Evolutionary conservation across 1,284 basidiomycete genomes (phyloP).

Genomic region (Anthracocystis panici-leucophaei): DNA sequence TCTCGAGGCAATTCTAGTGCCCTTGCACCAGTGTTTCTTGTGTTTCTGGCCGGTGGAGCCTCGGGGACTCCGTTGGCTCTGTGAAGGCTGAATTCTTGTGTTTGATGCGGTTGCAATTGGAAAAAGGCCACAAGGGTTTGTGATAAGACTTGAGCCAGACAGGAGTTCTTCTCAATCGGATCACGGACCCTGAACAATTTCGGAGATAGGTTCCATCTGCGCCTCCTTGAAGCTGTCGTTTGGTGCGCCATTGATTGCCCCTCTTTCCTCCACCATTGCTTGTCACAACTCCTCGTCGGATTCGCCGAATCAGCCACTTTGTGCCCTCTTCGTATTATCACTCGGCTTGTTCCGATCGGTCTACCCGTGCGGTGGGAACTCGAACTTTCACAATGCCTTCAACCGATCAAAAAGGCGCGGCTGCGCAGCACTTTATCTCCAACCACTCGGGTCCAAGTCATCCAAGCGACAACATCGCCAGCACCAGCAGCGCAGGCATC

Average conservation of each 20-base stretch:
- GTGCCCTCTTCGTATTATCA: not conserved
- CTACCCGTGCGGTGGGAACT: not conserved
- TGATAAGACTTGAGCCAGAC: not conserved
- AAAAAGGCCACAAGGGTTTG: too few species aligned
- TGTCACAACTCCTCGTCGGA: constrained; percentile 5
- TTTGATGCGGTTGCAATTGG: too few species aligned
- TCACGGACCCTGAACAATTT: constrained; percentile 22
- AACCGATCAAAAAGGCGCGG: not conserved
- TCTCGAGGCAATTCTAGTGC: not conserved
- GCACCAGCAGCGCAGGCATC: constrained; percentile 3
- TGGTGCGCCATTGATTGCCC: constrained; percentile 1
- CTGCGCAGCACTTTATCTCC: constrained; percentile 4
- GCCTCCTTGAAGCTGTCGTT: constrained; percentile 13
- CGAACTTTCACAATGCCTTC: constrained; percentile 2
- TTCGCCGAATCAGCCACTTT: not conserved
- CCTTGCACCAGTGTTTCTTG: constrained; percentile 2
- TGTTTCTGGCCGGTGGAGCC: not conserved
- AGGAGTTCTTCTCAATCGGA: constrained; percentile 9
- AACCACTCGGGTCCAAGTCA: not conserved
- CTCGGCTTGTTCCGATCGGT: constrained; percentile 8
- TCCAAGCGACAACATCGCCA: constrained; percentile 1
- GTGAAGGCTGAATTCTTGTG: too few species aligned
- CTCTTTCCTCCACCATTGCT: constrained; percentile 5
- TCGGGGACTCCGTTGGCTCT: not conserved
- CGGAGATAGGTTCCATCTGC: constrained; percentile 25